A percentile compares a stretch with the other conserved stretches of the same genome.
These are phyloP conservation scores for Arthrobotrys musiformis DNA, from an alignment of 2,329 filamentous ascomycete species.

Conservation along the genomic window DNA sequence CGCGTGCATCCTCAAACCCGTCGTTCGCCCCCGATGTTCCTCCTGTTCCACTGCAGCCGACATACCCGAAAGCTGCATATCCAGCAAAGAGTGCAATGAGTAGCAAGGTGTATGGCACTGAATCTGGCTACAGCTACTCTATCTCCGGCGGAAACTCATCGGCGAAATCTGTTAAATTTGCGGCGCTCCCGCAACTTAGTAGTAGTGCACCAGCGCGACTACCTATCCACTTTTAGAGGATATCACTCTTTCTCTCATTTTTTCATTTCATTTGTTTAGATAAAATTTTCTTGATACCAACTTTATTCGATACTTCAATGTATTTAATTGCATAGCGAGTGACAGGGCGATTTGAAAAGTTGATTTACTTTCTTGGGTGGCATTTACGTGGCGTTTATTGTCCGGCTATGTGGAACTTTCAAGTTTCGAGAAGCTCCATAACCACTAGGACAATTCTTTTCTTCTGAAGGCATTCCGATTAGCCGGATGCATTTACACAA, in stretches of 20 bases:
- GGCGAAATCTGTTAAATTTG: constrained; percentile 48
- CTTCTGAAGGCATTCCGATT: neutral
- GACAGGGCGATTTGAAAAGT: constrained; percentile 27
- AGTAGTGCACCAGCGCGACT: constrained; percentile 11
- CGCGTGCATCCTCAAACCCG: constrained; percentile 18
- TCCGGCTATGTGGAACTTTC: constrained; percentile 1
- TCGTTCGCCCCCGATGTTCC: constrained; percentile 8
- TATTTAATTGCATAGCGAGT: constrained; percentile 37
- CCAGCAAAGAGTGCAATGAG: constrained; percentile 45
- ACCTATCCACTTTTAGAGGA: constrained; percentile 36
- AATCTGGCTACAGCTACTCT: constrained; percentile 38
- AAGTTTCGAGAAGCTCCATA: neutral
- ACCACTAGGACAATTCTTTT: neutral
- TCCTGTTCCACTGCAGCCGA: constrained; percentile 2
- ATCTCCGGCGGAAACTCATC: constrained; percentile 32
- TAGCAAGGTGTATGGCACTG: constrained; percentile 31
- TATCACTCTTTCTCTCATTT: constrained; percentile 5
- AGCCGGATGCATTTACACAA: neutral
- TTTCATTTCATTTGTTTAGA: constrained; percentile 10
- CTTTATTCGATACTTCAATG: constrained; percentile 12
- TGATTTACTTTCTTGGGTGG: constrained; percentile 19
- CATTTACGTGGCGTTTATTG: constrained; percentile 28
- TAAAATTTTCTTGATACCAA: constrained; percentile 8
- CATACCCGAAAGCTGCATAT: constrained; percentile 22
- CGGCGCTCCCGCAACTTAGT: constrained; percentile 31